These are phyloP conservation scores for Amorphotheca resinae DNA, from an alignment of 495 filamentous ascomycete genomes.

Conservation along the genomic window DNA sequence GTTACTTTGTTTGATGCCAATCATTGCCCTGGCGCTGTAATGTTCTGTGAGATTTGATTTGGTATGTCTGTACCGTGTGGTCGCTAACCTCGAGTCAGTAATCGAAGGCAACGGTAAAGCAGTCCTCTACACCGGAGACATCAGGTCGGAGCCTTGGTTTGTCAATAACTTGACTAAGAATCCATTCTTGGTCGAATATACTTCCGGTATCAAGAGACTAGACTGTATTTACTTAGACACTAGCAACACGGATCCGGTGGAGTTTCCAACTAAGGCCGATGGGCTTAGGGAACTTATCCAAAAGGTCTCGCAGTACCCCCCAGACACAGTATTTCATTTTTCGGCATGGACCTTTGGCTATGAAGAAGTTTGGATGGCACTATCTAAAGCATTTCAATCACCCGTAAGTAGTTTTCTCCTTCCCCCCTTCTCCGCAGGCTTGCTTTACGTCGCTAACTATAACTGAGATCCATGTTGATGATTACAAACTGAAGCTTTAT, in stretches of 20 bases:
- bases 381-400: constrained; percentile 55
- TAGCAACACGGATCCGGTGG: constrained; percentile 45
- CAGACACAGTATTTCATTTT: constrained; percentile 71
- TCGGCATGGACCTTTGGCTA: constrained; percentile 90
- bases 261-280: constrained; percentile 48
- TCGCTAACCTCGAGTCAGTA: constrained; percentile 29
- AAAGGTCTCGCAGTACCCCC: constrained; percentile 56
- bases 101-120: constrained; percentile 67
- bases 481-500: constrained; percentile 68
- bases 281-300: constrained; percentile 62
- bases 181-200: constrained; percentile 66
- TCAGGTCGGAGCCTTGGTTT: constrained; percentile 54
- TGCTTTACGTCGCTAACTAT: background rate
- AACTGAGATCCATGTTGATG: constrained; percentile 66
- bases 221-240: constrained; percentile 85
- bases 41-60: constrained; percentile 46
- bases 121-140: constrained; percentile 86
- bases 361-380: constrained; percentile 81
- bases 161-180: constrained; percentile 48
- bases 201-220: constrained; percentile 47
- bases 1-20: constrained; percentile 88
- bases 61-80: background rate
- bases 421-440: background rate
- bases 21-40: constrained; percentile 82
- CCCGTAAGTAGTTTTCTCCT: constrained; percentile 32